Percentiles rank a stretch among this genome's conserved stretches.
Evolutionary conservation across 352 stramenopile genomes (phyloP).

Genomic region (Phytophthora cactorum): DNA sequence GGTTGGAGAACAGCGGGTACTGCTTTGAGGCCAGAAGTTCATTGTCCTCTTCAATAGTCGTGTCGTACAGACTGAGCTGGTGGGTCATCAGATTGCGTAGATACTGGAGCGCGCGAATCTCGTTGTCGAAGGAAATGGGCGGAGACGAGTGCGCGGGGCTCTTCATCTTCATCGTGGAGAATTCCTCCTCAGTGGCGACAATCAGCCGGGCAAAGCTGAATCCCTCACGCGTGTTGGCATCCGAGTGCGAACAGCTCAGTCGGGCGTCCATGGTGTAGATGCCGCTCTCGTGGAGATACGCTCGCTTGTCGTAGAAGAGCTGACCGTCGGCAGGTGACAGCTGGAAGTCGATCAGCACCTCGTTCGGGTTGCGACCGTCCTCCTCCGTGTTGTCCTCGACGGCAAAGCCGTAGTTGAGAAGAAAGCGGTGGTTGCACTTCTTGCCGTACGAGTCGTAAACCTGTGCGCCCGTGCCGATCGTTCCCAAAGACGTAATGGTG

Average conservation of each 20-base stretch:
- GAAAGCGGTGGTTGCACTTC: constrained; percentile 99
- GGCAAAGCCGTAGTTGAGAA: constrained; percentile 99
- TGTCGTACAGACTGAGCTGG: constrained; percentile 84
- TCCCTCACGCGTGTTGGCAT: constrained; percentile 85
- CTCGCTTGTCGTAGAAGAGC: constrained; percentile 86
- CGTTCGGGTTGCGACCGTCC: constrained; percentile 98
- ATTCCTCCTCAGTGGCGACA: constrained; percentile 85
- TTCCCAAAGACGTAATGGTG: constrained; percentile 89
- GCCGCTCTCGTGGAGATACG: constrained; percentile 86
- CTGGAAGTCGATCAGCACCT: constrained; percentile 93
- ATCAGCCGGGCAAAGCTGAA: constrained; percentile 89
- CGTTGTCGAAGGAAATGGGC: constrained; percentile 87
- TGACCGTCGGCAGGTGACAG: constrained; percentile 63
- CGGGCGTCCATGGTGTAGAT: constrained; percentile 90
- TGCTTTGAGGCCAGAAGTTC: constrained; percentile 80
- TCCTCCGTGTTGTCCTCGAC: constrained; percentile 98
- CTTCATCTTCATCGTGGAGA: constrained; percentile 83
- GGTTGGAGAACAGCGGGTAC: constrained; percentile 87
- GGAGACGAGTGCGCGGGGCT: constrained; percentile 78
- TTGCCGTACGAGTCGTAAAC: constrained; percentile 99
- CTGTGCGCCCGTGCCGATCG: constrained; percentile 86
- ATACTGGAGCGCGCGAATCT: constrained; percentile 80
- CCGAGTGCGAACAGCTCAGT: constrained; percentile 84
- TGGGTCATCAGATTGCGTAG: constrained; percentile 79
- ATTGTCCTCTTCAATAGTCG: constrained; percentile 89